A percentile compares a stretch with the other conserved stretches of the same genome.
Conservation (phyloP, 805 yeast species). For the Vanderwaltozyma tropicalis region DNA sequence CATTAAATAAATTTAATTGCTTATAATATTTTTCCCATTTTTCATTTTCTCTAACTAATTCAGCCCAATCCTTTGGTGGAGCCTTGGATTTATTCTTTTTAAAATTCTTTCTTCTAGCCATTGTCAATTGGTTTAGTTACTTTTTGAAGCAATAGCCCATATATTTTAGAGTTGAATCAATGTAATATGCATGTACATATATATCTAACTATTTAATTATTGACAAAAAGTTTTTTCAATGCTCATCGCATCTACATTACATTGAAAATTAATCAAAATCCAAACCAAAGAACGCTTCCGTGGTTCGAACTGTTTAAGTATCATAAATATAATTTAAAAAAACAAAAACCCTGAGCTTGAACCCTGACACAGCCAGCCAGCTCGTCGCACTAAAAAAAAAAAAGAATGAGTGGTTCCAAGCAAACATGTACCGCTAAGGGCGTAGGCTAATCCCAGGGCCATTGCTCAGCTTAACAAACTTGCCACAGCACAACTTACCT, state of each 20-base stretch:
- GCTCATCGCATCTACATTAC: background rate
- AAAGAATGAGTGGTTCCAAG: constrained; percentile 6
- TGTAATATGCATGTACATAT: too few relatives aligned
- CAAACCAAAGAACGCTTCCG: too few relatives aligned
- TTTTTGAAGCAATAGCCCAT: background rate
- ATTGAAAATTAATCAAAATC: too few relatives aligned
- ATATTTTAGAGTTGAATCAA: too few relatives aligned
- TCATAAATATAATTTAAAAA: too few relatives aligned
- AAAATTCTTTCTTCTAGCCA: constrained; percentile 23
- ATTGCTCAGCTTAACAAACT: constrained; percentile 2
- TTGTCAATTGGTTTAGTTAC: constrained; percentile 3
- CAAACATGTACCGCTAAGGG: constrained; percentile 1
- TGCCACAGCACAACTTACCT: constrained; percentile 3
- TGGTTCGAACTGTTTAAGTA: too few relatives aligned
- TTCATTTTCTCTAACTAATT: constrained; percentile 59
- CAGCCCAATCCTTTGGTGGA: constrained; percentile 47
- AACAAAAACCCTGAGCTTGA: too few relatives aligned
- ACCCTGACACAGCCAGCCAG: too few relatives aligned
- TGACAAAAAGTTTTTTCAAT: too few relatives aligned
- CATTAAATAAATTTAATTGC: constrained; percentile 50
- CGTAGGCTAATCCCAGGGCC: constrained; percentile 5
- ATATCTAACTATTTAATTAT: too few relatives aligned
- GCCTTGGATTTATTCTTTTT: constrained; percentile 23
- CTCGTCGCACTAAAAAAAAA: too few relatives aligned
- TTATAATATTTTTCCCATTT: constrained; percentile 83